phyloP scores from a whole-genome alignment of 1,284 basidiomycete genomes.

The Sporisorium iseilematis-ciliati region DNA sequence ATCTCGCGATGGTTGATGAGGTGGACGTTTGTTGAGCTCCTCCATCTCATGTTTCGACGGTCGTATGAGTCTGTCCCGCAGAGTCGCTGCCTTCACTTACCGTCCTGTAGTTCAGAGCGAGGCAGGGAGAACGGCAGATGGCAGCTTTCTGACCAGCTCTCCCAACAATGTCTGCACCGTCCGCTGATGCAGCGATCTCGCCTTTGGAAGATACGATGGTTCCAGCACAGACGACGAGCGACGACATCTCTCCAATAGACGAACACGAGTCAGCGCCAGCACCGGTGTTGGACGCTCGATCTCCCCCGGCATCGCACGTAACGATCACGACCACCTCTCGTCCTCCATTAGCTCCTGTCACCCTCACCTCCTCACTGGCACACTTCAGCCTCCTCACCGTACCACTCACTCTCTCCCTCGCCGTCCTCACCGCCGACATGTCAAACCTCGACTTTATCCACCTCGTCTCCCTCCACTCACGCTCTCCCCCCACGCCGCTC shows the following conservation, averaged over 20 bases:
- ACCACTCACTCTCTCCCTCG: constrained; percentile 20
- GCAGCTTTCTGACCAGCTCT: neutral
- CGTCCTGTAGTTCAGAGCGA: no score
- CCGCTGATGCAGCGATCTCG: neutral
- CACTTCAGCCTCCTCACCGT: constrained; percentile 17
- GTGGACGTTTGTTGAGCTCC: no score
- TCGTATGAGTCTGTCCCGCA: no score
- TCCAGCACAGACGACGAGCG: neutral
- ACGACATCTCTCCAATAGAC: neutral
- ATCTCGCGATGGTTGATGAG: no score
- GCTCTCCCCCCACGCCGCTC: neutral
- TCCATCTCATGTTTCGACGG: no score
- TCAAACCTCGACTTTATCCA: constrained; percentile 38
- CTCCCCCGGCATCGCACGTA: neutral
- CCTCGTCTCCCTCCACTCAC: constrained; percentile 2
- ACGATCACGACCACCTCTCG: neutral
- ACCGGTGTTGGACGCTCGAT: neutral
- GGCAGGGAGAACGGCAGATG: neutral
- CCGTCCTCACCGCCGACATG: constrained; percentile 25
- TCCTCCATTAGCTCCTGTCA: neutral
- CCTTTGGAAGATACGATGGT: neutral
- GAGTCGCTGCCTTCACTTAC: no score
- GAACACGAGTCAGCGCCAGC: neutral
- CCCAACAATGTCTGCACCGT: neutral
- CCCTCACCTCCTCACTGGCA: neutral